Evolutionary conservation across 305 asterid genomes (phyloP).

Genomic region (Fraxinus ornus): DNA sequence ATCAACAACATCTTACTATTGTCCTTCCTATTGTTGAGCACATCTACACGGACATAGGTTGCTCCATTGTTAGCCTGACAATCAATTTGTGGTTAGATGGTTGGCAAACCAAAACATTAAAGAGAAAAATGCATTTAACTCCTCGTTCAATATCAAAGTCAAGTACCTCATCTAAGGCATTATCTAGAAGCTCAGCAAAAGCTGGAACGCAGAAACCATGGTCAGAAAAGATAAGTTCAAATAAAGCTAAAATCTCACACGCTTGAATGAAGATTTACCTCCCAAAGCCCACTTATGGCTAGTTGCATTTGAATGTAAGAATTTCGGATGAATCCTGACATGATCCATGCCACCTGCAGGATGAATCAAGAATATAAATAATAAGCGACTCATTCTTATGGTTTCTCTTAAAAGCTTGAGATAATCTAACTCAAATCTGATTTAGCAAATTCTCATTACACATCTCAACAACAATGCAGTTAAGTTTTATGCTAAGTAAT

Average conservation of each 20-base stretch:
- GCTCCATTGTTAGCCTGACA: constrained; percentile 62
- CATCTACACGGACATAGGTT: constrained; percentile 55
- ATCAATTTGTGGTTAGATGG: background rate
- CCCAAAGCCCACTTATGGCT: constrained; percentile 90
- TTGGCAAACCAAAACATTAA: background rate
- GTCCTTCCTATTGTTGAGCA: constrained; percentile 49
- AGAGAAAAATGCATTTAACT: background rate
- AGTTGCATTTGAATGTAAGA: constrained; percentile 90
- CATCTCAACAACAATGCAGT: background rate
- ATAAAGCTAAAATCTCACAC: background rate
- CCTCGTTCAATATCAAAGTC: background rate
- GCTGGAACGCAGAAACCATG: constrained; percentile 32
- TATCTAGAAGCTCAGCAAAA: constrained; percentile 87
- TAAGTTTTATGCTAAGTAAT: background rate
- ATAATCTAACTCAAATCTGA: background rate
- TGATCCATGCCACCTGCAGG: constrained; percentile 69
- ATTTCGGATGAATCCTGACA: constrained; percentile 76
- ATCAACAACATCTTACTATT: constrained; percentile 52
- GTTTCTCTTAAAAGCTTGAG: background rate
- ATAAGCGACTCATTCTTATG: background rate
- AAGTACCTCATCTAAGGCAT: constrained; percentile 74
- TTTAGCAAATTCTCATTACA: background rate
- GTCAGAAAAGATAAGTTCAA: background rate
- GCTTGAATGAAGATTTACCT: constrained; percentile 36
- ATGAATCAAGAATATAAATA: background rate